phyloP scores from a whole-genome alignment of 495 filamentous ascomycete genomes.

The Xylaria intraflava region DNA sequence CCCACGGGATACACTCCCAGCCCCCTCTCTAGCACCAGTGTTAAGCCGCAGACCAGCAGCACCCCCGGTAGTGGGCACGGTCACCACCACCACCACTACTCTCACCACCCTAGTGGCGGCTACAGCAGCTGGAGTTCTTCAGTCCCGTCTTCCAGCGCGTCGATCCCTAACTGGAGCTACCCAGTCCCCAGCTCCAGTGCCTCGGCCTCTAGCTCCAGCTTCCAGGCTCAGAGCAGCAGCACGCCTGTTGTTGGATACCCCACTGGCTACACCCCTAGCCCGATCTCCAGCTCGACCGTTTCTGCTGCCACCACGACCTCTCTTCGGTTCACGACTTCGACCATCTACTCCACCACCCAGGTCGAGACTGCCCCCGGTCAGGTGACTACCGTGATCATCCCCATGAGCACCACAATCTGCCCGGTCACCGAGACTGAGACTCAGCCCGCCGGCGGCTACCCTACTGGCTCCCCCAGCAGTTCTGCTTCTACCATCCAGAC shows the following conservation, averaged over 20 bases:
- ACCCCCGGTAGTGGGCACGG: no score
- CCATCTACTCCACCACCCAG: slow-evolving; percentile 21
- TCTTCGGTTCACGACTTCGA: slow-evolving; percentile 19
- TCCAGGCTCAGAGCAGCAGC: not conserved
- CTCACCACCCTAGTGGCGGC: no score
- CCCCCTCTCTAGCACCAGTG: not conserved
- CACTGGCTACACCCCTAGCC: not conserved
- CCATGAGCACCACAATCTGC: slow-evolving; percentile 11
- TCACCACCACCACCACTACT: no score
- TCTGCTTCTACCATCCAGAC: slow-evolving; percentile 10
- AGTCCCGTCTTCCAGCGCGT: no score
- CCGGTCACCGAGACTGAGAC: slow-evolving; percentile 12
- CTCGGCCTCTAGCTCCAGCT: not conserved
- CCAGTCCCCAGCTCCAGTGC: not conserved
- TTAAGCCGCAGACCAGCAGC: not conserved
- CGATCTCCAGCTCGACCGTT: not conserved
- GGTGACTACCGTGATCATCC: slow-evolving; percentile 10
- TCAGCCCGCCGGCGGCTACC: slow-evolving; percentile 7
- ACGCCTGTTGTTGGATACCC: not conserved
- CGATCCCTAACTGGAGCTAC: no score
- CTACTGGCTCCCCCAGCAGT: slow-evolving; percentile 12
- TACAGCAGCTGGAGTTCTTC: no score
- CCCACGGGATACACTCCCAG: not conserved
- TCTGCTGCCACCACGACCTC: slow-evolving; percentile 5
- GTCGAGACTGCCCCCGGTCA: slow-evolving; percentile 6